phyloP scores from a whole-genome alignment of 768 basidiomycete genomes.

The Lactifluus volemus region DNA sequence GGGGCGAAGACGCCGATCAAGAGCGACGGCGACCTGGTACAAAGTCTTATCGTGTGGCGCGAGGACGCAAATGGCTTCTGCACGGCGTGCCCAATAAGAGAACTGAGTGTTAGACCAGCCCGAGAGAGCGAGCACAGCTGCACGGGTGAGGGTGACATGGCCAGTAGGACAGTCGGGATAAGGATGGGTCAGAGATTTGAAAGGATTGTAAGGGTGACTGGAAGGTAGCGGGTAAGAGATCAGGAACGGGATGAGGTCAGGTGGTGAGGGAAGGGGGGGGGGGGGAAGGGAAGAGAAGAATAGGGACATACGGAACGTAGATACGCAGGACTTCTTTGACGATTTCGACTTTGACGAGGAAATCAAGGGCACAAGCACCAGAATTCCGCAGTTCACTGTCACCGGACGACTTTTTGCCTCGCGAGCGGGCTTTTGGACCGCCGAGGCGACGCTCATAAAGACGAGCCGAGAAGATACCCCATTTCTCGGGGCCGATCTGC shows the following conservation, averaged over 20 bases:
- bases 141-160: slow-evolving; percentile 38
- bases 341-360: slow-evolving; percentile 44
- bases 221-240: background rate
- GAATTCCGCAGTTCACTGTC: slow-evolving; percentile 25
- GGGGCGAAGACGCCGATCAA: slow-evolving; percentile 33
- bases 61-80: slow-evolving; percentile 42
- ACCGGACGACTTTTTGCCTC: slow-evolving; percentile 19
- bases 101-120: slow-evolving; percentile 49
- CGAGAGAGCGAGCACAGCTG: slow-evolving; percentile 39
- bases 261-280: background rate
- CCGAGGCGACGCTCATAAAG: slow-evolving; percentile 39
- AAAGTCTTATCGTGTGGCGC: slow-evolving; percentile 34
- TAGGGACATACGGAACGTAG: slow-evolving; percentile 38
- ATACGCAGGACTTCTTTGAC: slow-evolving; percentile 41
- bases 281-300: background rate
- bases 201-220: slow-evolving; percentile 46
- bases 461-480: slow-evolving; percentile 39
- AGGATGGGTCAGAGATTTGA: slow-evolving; percentile 38
- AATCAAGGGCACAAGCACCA: slow-evolving; percentile 40
- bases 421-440: slow-evolving; percentile 31
- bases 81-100: slow-evolving; percentile 45
- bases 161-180: slow-evolving; percentile 34
- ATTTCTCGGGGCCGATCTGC: slow-evolving; percentile 35
- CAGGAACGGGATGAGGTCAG: background rate
- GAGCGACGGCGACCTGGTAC: slow-evolving; percentile 32